Percentiles rank a stretch among this genome's conserved stretches.
These are phyloP conservation scores for Acephala macrosclerotiorum DNA, from an alignment of 2,329 filamentous ascomycete species.

Conservation along the genomic window DNA sequence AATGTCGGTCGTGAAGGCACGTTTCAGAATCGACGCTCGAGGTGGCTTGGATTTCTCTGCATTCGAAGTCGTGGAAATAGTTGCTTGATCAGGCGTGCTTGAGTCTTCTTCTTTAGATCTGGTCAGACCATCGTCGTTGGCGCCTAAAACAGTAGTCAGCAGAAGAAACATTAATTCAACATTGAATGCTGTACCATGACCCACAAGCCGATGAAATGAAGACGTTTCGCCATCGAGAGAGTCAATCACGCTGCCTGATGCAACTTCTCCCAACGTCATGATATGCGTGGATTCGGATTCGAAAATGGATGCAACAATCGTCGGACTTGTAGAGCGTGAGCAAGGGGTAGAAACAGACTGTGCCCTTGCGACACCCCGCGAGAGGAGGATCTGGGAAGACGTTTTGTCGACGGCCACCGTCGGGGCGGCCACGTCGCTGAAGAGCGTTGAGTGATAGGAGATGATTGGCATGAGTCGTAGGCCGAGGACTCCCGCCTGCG, in stretches of 20 bases:
- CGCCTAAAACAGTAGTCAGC: neutral
- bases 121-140: neutral
- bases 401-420: slow-evolving; percentile 44
- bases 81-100: neutral
- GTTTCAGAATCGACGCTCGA: neutral
- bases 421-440: slow-evolving; percentile 31
- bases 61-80: neutral
- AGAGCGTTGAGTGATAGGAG: slow-evolving; percentile 37
- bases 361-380: slow-evolving; percentile 51
- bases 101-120: neutral
- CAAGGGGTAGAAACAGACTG: slow-evolving; percentile 38
- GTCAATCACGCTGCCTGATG: slow-evolving; percentile 14
- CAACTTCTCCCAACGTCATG: slow-evolving; percentile 39
- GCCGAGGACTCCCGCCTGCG: neutral
- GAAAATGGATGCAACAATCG: slow-evolving; percentile 39
- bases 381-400: slow-evolving; percentile 57
- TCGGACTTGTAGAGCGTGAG: slow-evolving; percentile 9
- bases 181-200: neutral
- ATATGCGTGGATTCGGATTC: slow-evolving; percentile 39
- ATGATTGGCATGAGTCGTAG: slow-evolving; percentile 31
- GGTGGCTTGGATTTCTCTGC: neutral
- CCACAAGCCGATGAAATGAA: neutral
- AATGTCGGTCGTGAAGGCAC: neutral
- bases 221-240: slow-evolving; percentile 12
- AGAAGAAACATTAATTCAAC: neutral